Conservation (phyloP, 2,329 filamentous ascomycete genomes). For the Colletotrichum neosansevieriae region DNA sequence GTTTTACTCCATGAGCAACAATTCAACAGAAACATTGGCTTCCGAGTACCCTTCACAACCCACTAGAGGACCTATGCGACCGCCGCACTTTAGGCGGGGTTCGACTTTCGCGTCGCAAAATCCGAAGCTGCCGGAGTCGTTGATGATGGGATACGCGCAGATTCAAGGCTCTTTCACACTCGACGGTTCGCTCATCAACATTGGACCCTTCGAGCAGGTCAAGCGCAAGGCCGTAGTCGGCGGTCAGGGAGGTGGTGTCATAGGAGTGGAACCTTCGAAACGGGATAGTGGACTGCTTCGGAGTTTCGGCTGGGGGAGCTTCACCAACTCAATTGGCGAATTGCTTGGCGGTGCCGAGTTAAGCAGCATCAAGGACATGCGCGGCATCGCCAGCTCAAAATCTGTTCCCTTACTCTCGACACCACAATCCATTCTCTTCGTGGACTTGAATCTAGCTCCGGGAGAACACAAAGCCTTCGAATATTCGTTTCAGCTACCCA, state of each 20-base stretch:
- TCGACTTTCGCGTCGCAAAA: slow-evolving; percentile 58
- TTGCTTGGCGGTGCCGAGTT: slow-evolving; percentile 88
- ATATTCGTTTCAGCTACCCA: slow-evolving; percentile 87
- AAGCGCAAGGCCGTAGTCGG: slow-evolving; percentile 94
- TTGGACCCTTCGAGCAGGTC: slow-evolving; percentile 92
- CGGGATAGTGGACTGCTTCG: slow-evolving; percentile 84
- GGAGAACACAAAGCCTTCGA: slow-evolving; percentile 90
- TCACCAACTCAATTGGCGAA: slow-evolving; percentile 89
- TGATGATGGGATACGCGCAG: slow-evolving; percentile 99
- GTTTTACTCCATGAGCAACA: slow-evolving; percentile 94
- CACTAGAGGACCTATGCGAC: slow-evolving; percentile 52
- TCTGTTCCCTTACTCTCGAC: slow-evolving; percentile 93
- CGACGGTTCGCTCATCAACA: slow-evolving; percentile 90
- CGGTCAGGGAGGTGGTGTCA: slow-evolving; percentile 86
- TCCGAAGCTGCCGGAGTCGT: slow-evolving; percentile 73
- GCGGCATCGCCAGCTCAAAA: slow-evolving; percentile 85
- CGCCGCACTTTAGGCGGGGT: slow-evolving; percentile 60
- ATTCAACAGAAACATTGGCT: slow-evolving; percentile 91
- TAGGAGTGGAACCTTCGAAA: slow-evolving; percentile 81
- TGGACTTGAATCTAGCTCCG: slow-evolving; percentile 87
- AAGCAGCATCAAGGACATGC: slow-evolving; percentile 96
- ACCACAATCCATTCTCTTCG: slow-evolving; percentile 94
- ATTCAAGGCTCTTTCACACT: slow-evolving; percentile 91
- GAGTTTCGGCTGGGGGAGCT: slow-evolving; percentile 86
- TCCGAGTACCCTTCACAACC: slow-evolving; percentile 80